Evolutionary conservation across 2,329 filamentous ascomycete genomes (phyloP).

Genomic region (Nemania sp.): DNA sequence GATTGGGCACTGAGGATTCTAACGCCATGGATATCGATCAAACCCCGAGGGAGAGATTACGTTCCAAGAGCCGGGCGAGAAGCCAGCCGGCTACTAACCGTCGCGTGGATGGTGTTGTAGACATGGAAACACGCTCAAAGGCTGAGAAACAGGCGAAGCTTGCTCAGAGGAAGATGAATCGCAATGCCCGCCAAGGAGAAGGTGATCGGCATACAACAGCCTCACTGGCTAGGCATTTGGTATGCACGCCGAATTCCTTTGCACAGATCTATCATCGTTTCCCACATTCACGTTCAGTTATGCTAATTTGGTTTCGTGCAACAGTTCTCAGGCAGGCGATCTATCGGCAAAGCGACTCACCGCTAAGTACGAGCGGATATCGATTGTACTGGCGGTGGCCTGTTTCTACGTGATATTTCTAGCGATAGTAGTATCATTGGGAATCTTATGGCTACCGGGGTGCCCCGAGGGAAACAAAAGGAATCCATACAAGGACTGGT

Average conservation of each 20-base stretch:
- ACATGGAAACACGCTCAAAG: slow-evolving; percentile 75
- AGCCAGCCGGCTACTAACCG: slow-evolving; percentile 74
- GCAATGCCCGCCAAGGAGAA: slow-evolving; percentile 96
- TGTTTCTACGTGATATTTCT: neutral
- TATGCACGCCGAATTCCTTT: slow-evolving; percentile 57
- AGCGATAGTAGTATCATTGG: neutral
- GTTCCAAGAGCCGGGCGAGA: slow-evolving; percentile 79
- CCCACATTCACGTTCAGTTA: slow-evolving; percentile 13
- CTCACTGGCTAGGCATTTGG: slow-evolving; percentile 88
- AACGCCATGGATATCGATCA: slow-evolving; percentile 82
- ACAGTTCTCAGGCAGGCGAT: slow-evolving; percentile 89
- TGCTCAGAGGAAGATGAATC: slow-evolving; percentile 98
- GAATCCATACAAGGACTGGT: neutral
- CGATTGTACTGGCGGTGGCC: neutral
- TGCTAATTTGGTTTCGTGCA: slow-evolving; percentile 49
- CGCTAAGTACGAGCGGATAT: slow-evolving; percentile 61
- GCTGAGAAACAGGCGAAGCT: slow-evolving; percentile 90
- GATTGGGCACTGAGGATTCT: slow-evolving; percentile 71
- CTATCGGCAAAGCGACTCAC: slow-evolving; percentile 87
- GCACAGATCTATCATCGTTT: slow-evolving; percentile 20
- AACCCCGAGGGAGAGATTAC: slow-evolving; percentile 68
- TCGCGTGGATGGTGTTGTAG: slow-evolving; percentile 80
- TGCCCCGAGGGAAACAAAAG: neutral
- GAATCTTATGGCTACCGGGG: neutral
- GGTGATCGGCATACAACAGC: slow-evolving; percentile 90